Conservation (phyloP, 495 filamentous ascomycete species). For the Penicillium antarcticum region DNA sequence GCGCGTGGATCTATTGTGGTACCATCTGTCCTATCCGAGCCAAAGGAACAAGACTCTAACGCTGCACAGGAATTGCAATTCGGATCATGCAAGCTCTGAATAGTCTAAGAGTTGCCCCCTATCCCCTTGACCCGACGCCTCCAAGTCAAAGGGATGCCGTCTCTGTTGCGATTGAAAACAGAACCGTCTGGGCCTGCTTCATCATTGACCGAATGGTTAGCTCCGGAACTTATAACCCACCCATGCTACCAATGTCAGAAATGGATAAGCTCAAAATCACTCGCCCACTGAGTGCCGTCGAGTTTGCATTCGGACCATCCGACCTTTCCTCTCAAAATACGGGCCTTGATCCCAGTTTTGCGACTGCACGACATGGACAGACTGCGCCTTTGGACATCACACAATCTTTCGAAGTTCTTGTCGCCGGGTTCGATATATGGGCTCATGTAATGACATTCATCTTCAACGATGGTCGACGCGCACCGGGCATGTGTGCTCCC, state of each 20-base stretch:
- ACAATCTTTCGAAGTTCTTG: constrained; percentile 18
- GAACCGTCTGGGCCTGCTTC: constrained; percentile 90
- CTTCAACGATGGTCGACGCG: constrained; percentile 19
- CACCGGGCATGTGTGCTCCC: constrained; percentile 21
- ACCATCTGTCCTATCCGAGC: not conserved
- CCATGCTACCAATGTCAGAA: constrained; percentile 17
- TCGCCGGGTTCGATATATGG: constrained; percentile 23
- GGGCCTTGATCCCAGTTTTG: constrained; percentile 8
- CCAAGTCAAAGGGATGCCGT: constrained; percentile 5
- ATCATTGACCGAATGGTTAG: constrained; percentile 87
- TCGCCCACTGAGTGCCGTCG: constrained; percentile 15
- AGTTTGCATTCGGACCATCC: constrained; percentile 18
- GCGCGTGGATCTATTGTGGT: constrained; percentile 25
- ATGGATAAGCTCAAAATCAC: constrained; percentile 15
- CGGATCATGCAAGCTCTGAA: constrained; percentile 22
- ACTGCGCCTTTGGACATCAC: constrained; percentile 16
- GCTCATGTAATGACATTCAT: constrained; percentile 25
- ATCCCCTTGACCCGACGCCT: constrained; percentile 11
- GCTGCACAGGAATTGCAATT: constrained; percentile 13
- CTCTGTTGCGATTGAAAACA: constrained; percentile 17
- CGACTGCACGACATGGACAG: constrained; percentile 2
- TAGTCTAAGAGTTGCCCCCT: constrained; percentile 13
- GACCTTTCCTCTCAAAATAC: constrained; percentile 8
- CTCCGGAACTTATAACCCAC: constrained; percentile 76
- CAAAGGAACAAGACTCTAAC: not conserved